These are phyloP conservation scores for Globisporangium megalacanthum DNA, from an alignment of 352 stramenopile genomes.

Conservation along the genomic window DNA sequence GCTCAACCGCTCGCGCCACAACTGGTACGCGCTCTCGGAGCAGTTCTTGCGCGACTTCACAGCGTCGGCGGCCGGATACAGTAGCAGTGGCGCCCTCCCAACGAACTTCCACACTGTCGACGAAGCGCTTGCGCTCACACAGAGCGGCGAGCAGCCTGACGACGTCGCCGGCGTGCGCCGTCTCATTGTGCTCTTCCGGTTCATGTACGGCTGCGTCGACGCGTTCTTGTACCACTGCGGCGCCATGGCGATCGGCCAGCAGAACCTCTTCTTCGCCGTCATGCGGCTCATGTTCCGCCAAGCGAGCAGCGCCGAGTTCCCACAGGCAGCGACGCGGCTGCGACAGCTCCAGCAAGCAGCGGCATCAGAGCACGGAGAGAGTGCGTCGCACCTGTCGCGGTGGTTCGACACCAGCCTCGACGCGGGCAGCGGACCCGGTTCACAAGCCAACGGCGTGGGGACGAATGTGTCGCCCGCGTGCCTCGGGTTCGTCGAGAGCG, in stretches of 20 bases:
- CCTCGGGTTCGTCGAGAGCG: constrained; percentile 57
- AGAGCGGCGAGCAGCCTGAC: constrained; percentile 8
- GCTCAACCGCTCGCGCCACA: constrained; percentile 40
- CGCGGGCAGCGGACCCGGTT: constrained; percentile 3
- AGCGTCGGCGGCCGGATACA: neutral
- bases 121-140: constrained; percentile 27
- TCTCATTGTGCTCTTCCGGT: constrained; percentile 58
- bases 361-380: neutral
- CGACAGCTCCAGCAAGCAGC: constrained; percentile 7
- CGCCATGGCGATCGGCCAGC: constrained; percentile 67
- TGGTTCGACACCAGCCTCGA: constrained; percentile 6
- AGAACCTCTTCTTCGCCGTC: constrained; percentile 68
- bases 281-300: constrained; percentile 77
- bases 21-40: constrained; percentile 50
- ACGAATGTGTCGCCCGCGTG: constrained; percentile 35
- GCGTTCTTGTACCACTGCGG: constrained; percentile 70
- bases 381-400: neutral
- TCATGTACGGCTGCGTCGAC: constrained; percentile 82
- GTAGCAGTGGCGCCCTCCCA: neutral
- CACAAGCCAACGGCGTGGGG: constrained; percentile 3
- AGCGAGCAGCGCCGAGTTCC: constrained; percentile 55
- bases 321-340: constrained; percentile 40
- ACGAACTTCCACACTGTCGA: constrained; percentile 39
- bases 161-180: constrained; percentile 17
- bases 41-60: constrained; percentile 43